phyloP scores from a whole-genome alignment of 306 rosid genomes.

The Pterocarpus macrocarpus region DNA sequence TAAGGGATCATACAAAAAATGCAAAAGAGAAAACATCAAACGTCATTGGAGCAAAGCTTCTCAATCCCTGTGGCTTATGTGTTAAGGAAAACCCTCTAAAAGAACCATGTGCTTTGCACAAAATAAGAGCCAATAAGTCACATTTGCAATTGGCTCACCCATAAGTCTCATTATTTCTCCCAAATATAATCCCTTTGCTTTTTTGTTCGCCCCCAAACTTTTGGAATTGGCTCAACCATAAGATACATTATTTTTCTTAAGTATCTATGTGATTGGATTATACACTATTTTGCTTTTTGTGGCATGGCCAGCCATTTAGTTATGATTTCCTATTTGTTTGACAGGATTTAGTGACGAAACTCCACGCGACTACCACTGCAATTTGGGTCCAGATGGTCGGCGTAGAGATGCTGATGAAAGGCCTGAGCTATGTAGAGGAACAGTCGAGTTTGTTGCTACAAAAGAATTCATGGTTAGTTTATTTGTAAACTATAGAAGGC shows the following conservation, averaged over 20 bases:
- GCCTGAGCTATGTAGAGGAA: slow-evolving; percentile 95
- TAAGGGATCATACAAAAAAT: slow-evolving; percentile 5
- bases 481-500: slow-evolving; percentile 34
- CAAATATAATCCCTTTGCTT: background rate
- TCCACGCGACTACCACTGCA: slow-evolving; percentile 98
- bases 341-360: slow-evolving; percentile 98
- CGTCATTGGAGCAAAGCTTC: background rate
- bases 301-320: slow-evolving; percentile 3
- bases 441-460: slow-evolving; percentile 97
- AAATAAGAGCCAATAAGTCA: background rate
- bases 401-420: slow-evolving; percentile 98
- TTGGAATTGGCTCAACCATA: background rate
- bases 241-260: slow-evolving; percentile 12
- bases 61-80: background rate
- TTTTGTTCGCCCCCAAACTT: background rate
- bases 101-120: background rate
- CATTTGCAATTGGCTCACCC: background rate
- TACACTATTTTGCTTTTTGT: slow-evolving; percentile 26
- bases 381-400: slow-evolving; percentile 98
- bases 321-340: slow-evolving; percentile 45
- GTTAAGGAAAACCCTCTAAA: slow-evolving; percentile 6
- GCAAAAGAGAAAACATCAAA: slow-evolving; percentile 14
- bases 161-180: slow-evolving; percentile 11
- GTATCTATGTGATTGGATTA: slow-evolving; percentile 15
- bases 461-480: slow-evolving; percentile 92